phyloP scores from a whole-genome alignment of 805 yeast species.

The Suhomyces xylopsoci region DNA sequence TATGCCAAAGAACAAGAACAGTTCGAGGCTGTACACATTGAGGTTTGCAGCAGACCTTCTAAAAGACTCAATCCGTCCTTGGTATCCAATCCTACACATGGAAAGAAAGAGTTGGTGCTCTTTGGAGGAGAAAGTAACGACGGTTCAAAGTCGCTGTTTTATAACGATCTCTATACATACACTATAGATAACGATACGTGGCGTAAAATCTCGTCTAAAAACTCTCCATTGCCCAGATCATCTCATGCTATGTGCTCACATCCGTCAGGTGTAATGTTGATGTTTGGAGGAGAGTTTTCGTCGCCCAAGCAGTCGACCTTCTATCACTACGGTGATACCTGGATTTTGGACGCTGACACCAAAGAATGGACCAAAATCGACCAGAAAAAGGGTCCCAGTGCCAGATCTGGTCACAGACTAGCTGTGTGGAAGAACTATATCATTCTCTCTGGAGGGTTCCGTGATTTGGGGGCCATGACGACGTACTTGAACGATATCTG shows the following conservation, averaged over 20 bases:
- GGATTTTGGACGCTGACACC: constrained; percentile 81
- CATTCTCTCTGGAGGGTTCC: constrained; percentile 85
- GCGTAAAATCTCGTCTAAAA: constrained; percentile 76
- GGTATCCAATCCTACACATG: constrained; percentile 71
- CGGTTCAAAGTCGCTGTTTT: constrained; percentile 58
- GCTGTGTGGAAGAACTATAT: constrained; percentile 89
- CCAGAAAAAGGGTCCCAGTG: constrained; percentile 67
- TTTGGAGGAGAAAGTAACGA: constrained; percentile 85
- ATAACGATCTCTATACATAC: constrained; percentile 76
- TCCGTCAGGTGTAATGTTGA: constrained; percentile 78
- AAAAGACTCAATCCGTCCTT: constrained; percentile 72
- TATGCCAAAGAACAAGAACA: constrained; percentile 77
- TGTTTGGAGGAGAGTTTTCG: constrained; percentile 97
- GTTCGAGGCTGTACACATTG: constrained; percentile 68
- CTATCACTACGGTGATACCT: constrained; percentile 94
- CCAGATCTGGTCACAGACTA: constrained; percentile 91
- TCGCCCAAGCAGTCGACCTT: constrained; percentile 94
- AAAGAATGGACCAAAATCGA: constrained; percentile 93
- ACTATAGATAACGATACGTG: constrained; percentile 75
- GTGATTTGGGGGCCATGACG: constrained; percentile 82
- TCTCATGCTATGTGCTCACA: constrained; percentile 93
- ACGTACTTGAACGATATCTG: constrained; percentile 83
- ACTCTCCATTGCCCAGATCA: constrained; percentile 88
- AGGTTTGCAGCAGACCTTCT: constrained; percentile 56
- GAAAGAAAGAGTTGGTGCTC: constrained; percentile 70